Conservation (phyloP, 495 filamentous ascomycete genomes). For the Copromyces sp. region DNA sequence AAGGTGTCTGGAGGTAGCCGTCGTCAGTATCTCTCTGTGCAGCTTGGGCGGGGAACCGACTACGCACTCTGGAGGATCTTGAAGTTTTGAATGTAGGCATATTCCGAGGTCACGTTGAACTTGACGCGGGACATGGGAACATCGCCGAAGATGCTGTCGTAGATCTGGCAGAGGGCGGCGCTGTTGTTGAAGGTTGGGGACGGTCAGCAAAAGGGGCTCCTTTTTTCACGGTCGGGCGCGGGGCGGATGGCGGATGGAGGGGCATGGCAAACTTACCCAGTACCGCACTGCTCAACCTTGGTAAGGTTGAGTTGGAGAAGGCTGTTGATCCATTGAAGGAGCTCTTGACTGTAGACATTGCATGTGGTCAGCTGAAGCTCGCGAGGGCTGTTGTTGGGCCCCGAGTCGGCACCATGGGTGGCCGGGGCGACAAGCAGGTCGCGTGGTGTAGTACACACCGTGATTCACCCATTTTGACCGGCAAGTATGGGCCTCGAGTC, state of each 20-base stretch:
- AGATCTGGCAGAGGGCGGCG: conserved; percentile 91
- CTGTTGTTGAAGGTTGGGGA: conserved; percentile 37
- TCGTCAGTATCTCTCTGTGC: not conserved
- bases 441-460: conserved; percentile 14
- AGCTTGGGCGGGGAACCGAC: not conserved
- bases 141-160: conserved; percentile 95
- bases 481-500: conserved; percentile 2
- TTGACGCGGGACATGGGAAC: conserved; percentile 94
- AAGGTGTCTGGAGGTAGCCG: conserved; percentile 39
- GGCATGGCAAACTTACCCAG: conserved; percentile 60
- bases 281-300: conserved; percentile 98
- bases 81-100: conserved; percentile 95
- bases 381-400: not conserved
- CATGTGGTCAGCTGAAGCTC: conserved; percentile 9
- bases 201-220: not conserved
- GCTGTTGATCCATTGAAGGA: conserved; percentile 94
- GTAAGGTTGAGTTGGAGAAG: conserved; percentile 95
- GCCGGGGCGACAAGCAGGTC: not conserved
- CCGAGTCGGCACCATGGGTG: not conserved
- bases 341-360: conserved; percentile 64
- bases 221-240: conserved; percentile 19
- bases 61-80: conserved; percentile 87
- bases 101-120: conserved; percentile 95
- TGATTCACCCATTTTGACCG: conserved; percentile 31
- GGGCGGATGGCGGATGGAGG: conserved; percentile 23